Evolutionary conservation across 2,329 filamentous ascomycete species (phyloP), one percentile per base, ranked within the genome.

Genomic region (Xylariaceae sp.): DNA sequence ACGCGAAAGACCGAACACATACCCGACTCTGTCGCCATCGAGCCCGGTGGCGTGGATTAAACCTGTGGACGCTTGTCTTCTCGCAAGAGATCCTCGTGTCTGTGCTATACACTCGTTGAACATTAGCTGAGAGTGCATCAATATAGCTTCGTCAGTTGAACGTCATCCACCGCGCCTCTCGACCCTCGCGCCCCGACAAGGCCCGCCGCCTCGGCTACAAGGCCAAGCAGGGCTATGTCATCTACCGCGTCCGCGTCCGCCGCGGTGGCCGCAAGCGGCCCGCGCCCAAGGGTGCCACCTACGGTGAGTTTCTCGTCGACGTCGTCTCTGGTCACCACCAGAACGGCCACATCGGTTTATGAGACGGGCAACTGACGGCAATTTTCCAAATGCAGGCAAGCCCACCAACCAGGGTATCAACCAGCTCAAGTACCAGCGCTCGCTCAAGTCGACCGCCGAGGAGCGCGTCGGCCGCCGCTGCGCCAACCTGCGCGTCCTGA

Each of bases 391-490:
- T 45, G 63, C 61, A 94, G 89, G 92, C 80, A 98, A 98, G 80
- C 92, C 92, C 67, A 98, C 92, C 82, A 98, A 96, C 86, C 89
- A 95, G 80, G 92, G 92, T 87, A 78, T 98, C 59, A 98, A 98
- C 83, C 92, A 98, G 80, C 88, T 98, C 67, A 98, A 98, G 81
- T 98, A 96, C 84, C 93, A 98, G 82, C 87, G 90, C 68, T 96
- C 92, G 54, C 89, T 96, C 67, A 84, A 83, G 70, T 78, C 90
- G 59, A 98, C 92, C 58, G 93, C 93, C 59, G 93, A 98, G 79
- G 92, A 98, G 83, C 92, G 92, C 84, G 90, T 98, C 65, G 92
- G 93, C 63, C 89, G 89, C 70, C 89, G 90, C 67, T 95, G 89
- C 77, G 88, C 89, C 72, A 98, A 98, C 76, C 73, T 98, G 68